phyloP scores from a whole-genome alignment of 2,329 filamentous ascomycete species.

The Venturia nashicola region DNA sequence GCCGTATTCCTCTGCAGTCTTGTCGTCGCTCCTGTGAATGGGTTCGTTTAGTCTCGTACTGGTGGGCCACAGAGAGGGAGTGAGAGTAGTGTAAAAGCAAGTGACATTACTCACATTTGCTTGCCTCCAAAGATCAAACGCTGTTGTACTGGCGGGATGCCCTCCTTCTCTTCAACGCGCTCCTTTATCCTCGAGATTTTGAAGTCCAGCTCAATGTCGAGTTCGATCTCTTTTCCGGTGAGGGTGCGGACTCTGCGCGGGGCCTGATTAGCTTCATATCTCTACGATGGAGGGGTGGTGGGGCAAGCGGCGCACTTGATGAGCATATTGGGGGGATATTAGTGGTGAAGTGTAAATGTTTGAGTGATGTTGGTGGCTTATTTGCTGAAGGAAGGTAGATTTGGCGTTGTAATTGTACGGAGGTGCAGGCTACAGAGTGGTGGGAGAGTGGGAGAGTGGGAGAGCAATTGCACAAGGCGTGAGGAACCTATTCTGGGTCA shows the following conservation, averaged over 20 bases:
- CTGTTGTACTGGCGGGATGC: conserved; percentile 94
- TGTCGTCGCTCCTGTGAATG: conserved; percentile 70
- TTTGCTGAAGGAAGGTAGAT: not conserved
- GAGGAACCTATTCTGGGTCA: not conserved
- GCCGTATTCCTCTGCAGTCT: conserved; percentile 79
- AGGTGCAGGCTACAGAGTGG: not conserved
- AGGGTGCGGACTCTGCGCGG: conserved; percentile 76
- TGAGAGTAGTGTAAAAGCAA: not conserved
- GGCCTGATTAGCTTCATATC: conserved; percentile 4
- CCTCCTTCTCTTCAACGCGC: conserved; percentile 97
- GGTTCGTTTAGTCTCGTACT: not conserved
- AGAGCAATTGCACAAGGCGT: not conserved
- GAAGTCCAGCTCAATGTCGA: conserved; percentile 90
- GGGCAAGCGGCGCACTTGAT: conserved; percentile 37
- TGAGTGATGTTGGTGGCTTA: not conserved
- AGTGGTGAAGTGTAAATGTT: not conserved
- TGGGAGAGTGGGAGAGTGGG: not conserved
- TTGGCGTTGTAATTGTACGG: not conserved
- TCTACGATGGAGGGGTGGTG: conserved; percentile 4
- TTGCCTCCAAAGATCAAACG: conserved; percentile 93
- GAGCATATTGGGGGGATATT: conserved; percentile 23
- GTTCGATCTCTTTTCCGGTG: conserved; percentile 97
- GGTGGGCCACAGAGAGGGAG: not conserved
- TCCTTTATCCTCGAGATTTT: conserved; percentile 97
- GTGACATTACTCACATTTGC: conserved; percentile 59